phyloP scores from a whole-genome alignment of 1,284 basidiomycete species.

The Moniliella sp. region DNA sequence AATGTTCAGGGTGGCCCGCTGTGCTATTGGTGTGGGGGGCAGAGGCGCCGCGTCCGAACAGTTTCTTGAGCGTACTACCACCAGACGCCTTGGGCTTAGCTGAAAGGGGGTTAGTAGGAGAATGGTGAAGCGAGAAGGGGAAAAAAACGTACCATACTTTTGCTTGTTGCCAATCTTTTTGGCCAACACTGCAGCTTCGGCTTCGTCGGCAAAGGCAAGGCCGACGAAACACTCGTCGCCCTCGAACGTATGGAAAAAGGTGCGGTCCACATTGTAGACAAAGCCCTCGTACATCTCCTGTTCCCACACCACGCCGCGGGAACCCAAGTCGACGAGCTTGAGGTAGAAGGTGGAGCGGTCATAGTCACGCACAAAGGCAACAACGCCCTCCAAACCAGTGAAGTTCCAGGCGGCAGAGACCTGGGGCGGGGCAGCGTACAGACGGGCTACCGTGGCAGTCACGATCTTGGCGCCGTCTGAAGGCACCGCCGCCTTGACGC shows the following conservation, averaged over 20 bases:
- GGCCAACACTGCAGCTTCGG: constrained; percentile 64
- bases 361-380: constrained; percentile 25
- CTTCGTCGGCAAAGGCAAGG: constrained; percentile 68
- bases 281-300: constrained; percentile 73
- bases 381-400: constrained; percentile 22
- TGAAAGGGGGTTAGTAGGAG: neutral
- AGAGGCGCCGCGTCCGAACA: too few species aligned
- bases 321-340: constrained; percentile 39
- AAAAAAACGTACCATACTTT: constrained; percentile 44
- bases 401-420: constrained; percentile 20
- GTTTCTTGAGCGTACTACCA: constrained; percentile 29
- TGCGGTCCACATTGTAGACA: constrained; percentile 62
- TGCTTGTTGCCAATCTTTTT: constrained; percentile 58
- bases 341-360: constrained; percentile 10
- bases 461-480: constrained; percentile 27
- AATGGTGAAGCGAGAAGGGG: too few species aligned
- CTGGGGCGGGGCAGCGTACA: constrained; percentile 17
- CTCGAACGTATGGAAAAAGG: constrained; percentile 79
- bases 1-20: too few species aligned
- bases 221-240: constrained; percentile 77
- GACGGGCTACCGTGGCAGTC: constrained; percentile 25
- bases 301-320: constrained; percentile 73
- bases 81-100: constrained; percentile 46
- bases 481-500: constrained; percentile 24
- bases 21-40: too few species aligned